Conservation (phyloP, 768 basidiomycete genomes). For the Calocera cornea region DNA sequence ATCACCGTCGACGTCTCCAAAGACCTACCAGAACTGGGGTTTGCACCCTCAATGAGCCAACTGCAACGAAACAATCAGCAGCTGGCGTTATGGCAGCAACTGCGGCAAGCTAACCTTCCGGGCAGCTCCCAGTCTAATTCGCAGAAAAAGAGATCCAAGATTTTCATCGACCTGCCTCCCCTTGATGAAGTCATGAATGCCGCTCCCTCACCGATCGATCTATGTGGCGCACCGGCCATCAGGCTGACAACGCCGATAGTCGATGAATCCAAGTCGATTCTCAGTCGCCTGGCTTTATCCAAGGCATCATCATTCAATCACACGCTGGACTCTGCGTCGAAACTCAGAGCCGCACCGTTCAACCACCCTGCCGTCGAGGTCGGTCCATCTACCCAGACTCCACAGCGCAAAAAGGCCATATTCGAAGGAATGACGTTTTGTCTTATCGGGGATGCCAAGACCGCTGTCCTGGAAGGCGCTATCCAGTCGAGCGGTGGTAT, state of each 20-base stretch:
- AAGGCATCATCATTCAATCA: not conserved
- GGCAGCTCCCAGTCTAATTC: not conserved
- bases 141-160: not conserved
- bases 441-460: not conserved
- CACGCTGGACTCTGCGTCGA: not conserved
- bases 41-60: not conserved
- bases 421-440: constrained; percentile 7
- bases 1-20: not conserved
- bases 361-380: not conserved
- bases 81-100: not conserved
- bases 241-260: not conserved
- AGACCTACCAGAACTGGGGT: not conserved
- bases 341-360: not conserved
- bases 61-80: not conserved
- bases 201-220: not conserved
- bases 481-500: not conserved
- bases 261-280: not conserved
- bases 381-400: not conserved
- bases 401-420: not conserved
- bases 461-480: not conserved
- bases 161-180: not conserved
- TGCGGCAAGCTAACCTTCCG: not conserved
- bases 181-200: not conserved
- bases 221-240: not conserved
- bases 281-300: not conserved